Evolutionary conservation across 169 alveolate genomes (phyloP).

Genomic region (Plasmodium blacklocki): DNA sequence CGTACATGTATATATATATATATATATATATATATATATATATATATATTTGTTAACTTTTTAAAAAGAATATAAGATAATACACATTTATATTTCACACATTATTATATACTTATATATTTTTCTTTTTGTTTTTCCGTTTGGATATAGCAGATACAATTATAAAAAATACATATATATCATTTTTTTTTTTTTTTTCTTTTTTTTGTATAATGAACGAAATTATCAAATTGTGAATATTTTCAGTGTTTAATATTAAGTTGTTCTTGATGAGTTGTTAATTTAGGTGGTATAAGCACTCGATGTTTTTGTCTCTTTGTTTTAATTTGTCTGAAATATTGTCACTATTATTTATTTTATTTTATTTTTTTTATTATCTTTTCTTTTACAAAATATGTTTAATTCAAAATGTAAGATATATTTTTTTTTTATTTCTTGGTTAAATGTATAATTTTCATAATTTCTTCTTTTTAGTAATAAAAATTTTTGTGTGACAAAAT

Average conservation of each 20-base stretch:
- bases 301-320: not conserved
- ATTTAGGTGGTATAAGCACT: too few species aligned
- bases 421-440: not conserved
- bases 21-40: not conserved
- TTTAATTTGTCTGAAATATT: not conserved
- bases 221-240: too few species aligned
- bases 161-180: not conserved
- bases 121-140: not conserved
- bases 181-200: not conserved
- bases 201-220: too few species aligned
- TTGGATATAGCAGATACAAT: not conserved
- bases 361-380: not conserved
- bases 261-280: too few species aligned
- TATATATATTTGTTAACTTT: conserved; percentile 7
- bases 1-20: not conserved
- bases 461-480: not conserved
- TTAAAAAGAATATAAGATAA: conserved; percentile 36
- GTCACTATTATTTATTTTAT: not conserved
- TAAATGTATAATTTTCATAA: not conserved
- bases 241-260: too few species aligned
- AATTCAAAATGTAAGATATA: not conserved
- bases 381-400: not conserved
- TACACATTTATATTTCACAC: conserved; percentile 6
- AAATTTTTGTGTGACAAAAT: not conserved
- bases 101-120: not conserved